phyloP scores from a whole-genome alignment of 306 rosid genomes.

The Carpinus fangiana region DNA sequence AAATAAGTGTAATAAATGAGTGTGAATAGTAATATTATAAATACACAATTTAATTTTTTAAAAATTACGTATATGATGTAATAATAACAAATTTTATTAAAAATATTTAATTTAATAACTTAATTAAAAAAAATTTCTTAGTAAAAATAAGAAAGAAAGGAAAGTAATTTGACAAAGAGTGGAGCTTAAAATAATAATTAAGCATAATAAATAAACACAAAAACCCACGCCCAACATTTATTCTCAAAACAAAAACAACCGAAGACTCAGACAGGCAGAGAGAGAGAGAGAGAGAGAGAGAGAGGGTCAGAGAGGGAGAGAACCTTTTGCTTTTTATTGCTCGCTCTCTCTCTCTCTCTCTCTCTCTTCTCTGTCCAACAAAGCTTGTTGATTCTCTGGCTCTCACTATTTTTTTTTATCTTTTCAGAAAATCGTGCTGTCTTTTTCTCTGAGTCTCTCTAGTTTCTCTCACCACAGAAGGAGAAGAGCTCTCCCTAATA shows the following conservation, averaged over 20 bases:
- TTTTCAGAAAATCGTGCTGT: slow-evolving; percentile 50
- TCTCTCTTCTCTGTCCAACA: not conserved
- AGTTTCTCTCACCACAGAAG: not conserved
- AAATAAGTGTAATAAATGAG: too few relatives aligned
- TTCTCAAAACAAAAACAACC: slow-evolving; percentile 6
- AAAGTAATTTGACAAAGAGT: too few relatives aligned
- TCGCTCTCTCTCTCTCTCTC: slow-evolving; percentile 27
- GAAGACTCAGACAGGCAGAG: not conserved
- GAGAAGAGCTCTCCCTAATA: not conserved
- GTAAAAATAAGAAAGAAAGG: too few relatives aligned
- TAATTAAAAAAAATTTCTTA: too few relatives aligned
- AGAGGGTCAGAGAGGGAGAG: slow-evolving; percentile 24
- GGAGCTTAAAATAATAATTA: too few relatives aligned
- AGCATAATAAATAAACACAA: not conserved
- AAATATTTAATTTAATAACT: too few relatives aligned
- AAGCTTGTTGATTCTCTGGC: slow-evolving; percentile 26
- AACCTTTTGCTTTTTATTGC: slow-evolving; percentile 63
- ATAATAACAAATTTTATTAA: too few relatives aligned
- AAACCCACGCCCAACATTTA: slow-evolving; percentile 15
- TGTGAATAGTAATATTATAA: too few relatives aligned
- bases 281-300: not conserved
- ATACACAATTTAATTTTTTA: too few relatives aligned
- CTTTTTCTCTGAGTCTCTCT: slow-evolving; percentile 18
- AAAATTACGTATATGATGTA: too few relatives aligned
- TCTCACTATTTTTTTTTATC: slow-evolving; percentile 22